phyloP scores from a whole-genome alignment of 768 basidiomycete species.

The Boletellus ananiceps region DNA sequence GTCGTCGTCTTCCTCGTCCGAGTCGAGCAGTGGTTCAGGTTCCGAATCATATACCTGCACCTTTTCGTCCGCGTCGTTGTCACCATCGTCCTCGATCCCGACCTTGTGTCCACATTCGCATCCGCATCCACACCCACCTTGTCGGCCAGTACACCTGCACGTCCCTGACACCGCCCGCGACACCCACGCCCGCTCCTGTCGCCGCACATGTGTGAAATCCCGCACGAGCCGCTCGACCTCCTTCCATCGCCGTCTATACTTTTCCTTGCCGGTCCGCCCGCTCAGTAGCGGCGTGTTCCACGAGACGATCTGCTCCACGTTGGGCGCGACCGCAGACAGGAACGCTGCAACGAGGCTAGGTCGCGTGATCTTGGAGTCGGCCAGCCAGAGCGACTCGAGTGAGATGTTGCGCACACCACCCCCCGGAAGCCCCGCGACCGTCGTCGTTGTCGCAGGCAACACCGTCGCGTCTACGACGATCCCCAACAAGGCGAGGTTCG shows the following conservation, averaged over 20 bases:
- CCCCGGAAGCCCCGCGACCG: slow-evolving; percentile 9
- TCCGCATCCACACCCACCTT: not conserved
- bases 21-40: slow-evolving; percentile 16
- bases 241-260: slow-evolving; percentile 23
- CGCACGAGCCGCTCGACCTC: slow-evolving; percentile 20
- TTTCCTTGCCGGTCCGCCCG: slow-evolving; percentile 20
- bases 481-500: slow-evolving; percentile 23
- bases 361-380: slow-evolving; percentile 26
- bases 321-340: slow-evolving; percentile 28
- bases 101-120: too few relatives aligned
- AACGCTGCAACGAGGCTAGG: slow-evolving; percentile 25
- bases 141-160: too few relatives aligned
- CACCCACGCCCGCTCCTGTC: slow-evolving; percentile 21
- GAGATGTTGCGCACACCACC: slow-evolving; percentile 22
- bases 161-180: too few relatives aligned
- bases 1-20: slow-evolving; percentile 25
- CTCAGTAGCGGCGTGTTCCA: slow-evolving; percentile 30
- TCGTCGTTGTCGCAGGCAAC: slow-evolving; percentile 5
- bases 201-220: slow-evolving; percentile 17
- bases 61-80: slow-evolving; percentile 2
- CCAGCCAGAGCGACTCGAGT: slow-evolving; percentile 27
- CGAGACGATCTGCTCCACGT: slow-evolving; percentile 26
- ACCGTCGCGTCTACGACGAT: slow-evolving; percentile 28
- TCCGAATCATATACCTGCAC: slow-evolving; percentile 22
- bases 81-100: not conserved